Percentiles rank a stretch among this genome's conserved stretches.
Conservation (phyloP, 805 yeast species). For the Metschnikowia lochheadii region DNA sequence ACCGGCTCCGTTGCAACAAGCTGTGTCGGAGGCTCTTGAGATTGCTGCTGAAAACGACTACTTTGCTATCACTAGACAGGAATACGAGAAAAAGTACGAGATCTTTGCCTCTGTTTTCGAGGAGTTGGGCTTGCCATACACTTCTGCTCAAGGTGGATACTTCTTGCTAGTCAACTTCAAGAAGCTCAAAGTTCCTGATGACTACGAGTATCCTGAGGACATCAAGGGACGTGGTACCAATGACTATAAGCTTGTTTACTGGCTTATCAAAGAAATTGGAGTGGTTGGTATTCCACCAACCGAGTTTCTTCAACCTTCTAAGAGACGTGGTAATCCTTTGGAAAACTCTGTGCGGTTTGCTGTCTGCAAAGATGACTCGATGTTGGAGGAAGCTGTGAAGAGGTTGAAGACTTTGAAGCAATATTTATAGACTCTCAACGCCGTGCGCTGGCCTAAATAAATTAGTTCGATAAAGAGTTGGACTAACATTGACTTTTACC, state of each 20-base stretch:
- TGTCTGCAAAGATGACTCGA: conserved; percentile 86
- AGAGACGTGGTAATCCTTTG: conserved; percentile 59
- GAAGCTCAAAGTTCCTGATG: conserved; percentile 73
- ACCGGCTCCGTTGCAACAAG: conserved; percentile 91
- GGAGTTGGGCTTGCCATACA: conserved; percentile 83
- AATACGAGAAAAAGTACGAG: conserved; percentile 67
- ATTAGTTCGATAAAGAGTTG: background rate
- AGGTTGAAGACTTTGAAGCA: conserved; percentile 68
- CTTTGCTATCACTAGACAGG: conserved; percentile 63
- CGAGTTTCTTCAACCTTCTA: conserved; percentile 75
- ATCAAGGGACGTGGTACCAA: conserved; percentile 60
- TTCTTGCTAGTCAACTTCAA: conserved; percentile 84
- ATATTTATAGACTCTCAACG: conserved; percentile 32
- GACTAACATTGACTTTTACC: background rate
- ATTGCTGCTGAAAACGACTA: conserved; percentile 60
- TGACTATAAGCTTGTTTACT: conserved; percentile 85
- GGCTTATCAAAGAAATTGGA: conserved; percentile 90
- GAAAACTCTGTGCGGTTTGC: conserved; percentile 90
- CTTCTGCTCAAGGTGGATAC: conserved; percentile 90
- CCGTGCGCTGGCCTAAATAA: background rate
- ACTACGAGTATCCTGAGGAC: conserved; percentile 68
- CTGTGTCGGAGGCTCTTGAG: conserved; percentile 73
- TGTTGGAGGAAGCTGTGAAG: conserved; percentile 76
- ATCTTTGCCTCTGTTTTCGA: conserved; percentile 77
- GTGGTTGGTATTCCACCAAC: conserved; percentile 97